Conservation (phyloP, 2,329 filamentous ascomycete species). For the Nannizziopsis barbatae region DNA sequence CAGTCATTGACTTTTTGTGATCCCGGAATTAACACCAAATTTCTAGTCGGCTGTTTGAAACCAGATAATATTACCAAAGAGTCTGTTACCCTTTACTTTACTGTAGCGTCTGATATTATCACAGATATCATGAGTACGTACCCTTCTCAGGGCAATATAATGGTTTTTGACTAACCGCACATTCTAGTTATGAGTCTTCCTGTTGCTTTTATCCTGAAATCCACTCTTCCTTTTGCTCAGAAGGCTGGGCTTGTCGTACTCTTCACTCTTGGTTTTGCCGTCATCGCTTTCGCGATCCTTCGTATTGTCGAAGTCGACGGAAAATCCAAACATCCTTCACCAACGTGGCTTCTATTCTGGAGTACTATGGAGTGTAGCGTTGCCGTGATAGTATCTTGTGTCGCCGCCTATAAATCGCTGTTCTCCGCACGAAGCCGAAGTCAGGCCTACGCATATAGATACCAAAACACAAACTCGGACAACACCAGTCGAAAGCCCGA, state of each 20-base stretch:
- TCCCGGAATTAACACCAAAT: neutral
- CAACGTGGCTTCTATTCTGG: constrained; percentile 13
- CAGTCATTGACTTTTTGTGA: neutral
- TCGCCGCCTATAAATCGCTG: constrained; percentile 12
- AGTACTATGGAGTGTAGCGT: constrained; percentile 10
- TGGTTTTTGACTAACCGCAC: neutral
- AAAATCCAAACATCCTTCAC: constrained; percentile 1
- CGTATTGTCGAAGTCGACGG: constrained; percentile 5
- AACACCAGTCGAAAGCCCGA: neutral
- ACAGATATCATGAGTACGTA: constrained; percentile 9
- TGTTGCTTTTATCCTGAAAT: constrained; percentile 10
- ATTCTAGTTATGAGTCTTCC: constrained; percentile 10
- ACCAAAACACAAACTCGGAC: neutral
- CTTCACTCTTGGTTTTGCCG: constrained; percentile 5
- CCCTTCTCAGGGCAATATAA: neutral
- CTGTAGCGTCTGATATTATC: constrained; percentile 10
- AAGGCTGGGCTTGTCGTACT: constrained; percentile 10
- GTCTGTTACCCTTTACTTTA: constrained; percentile 7
- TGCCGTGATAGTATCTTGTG: constrained; percentile 12
- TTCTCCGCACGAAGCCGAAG: constrained; percentile 2
- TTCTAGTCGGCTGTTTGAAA: constrained; percentile 8
- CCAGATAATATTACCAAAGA: neutral
- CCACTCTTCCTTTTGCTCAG: constrained; percentile 9
- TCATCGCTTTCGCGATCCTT: constrained; percentile 9
- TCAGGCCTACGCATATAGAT: neutral